phyloP scores from a whole-genome alignment of 2,329 filamentous ascomycete species.

The Verticillium dahliae region DNA sequence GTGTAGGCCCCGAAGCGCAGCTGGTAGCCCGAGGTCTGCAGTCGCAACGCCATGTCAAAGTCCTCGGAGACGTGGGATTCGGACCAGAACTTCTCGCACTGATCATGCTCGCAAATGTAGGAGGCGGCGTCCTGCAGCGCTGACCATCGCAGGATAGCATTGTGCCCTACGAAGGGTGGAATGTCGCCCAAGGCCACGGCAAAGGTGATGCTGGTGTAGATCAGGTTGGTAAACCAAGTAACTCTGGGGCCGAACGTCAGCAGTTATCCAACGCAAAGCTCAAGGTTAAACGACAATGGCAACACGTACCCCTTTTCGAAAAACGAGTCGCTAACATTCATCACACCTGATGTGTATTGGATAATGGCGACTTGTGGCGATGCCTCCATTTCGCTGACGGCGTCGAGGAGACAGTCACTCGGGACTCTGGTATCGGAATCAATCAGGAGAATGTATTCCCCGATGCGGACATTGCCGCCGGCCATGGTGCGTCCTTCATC shows the following conservation, averaged over 20 bases:
- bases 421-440: conserved; percentile 66
- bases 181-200: conserved; percentile 65
- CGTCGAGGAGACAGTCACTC: conserved; percentile 59
- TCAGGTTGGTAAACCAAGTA: conserved; percentile 71
- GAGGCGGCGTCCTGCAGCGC: conserved; percentile 26
- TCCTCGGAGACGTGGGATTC: conserved; percentile 71
- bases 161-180: conserved; percentile 71
- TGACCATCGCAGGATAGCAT: conserved; percentile 64
- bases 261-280: too few species aligned
- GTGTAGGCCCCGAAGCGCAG: conserved; percentile 65
- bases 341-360: conserved; percentile 66
- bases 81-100: conserved; percentile 64
- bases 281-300: background rate
- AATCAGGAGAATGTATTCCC: conserved; percentile 58
- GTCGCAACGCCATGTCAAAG: conserved; percentile 68
- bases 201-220: conserved; percentile 67
- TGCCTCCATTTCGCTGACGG: conserved; percentile 64
- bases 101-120: conserved; percentile 40
- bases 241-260: conserved; percentile 30
- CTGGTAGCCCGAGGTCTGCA: conserved; percentile 62
- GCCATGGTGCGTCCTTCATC: conserved; percentile 47
- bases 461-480: conserved; percentile 53
- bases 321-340: conserved; percentile 65
- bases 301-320: conserved; percentile 51
- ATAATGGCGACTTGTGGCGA: conserved; percentile 67